Base-by-base conservation (phyloP, 2,329 filamentous ascomycete genomes). In the Epicoccum nigrum region DNA sequence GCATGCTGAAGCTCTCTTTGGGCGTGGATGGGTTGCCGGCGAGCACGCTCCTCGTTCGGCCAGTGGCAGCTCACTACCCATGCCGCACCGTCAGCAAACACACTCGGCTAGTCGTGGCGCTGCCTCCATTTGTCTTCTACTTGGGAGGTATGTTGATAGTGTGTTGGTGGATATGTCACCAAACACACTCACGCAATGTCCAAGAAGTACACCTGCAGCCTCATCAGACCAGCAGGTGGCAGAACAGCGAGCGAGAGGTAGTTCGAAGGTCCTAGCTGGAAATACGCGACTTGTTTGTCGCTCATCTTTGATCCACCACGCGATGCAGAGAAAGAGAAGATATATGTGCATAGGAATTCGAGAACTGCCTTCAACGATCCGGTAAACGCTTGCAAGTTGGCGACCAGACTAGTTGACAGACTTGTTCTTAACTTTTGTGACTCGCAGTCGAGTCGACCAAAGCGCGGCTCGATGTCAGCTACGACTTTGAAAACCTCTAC, bases 231-330 rank as follows among this genome's bases (percentile, higher is more conserved):
- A 2, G 8, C 8, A 4, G 46, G 46, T 1, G 39, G 46, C 4
- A 28, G 15, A 19, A 44, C 46, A 20, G 46, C 46, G 5, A 50
- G 39, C 4, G 33, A 50, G 27, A 50, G 20, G 7, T 37, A 11
- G 6, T 39, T 39, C 19, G 13, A 31, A 12, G 46, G 33, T 16
- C 40, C 31, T 2, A 12, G 13, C 11, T 35, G 27, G 40, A 50
- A 50, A 28, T 50, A 28, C 20, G 39, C 39, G 5, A 50, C 20
- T 15, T 50, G 39, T 7, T 4, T 25, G 4, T 39, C 46, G 2
- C 8, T 1, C 1, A 50, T 19, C 12, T 16, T 21, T 4, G 39
- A 27, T 2, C 46, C 39, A 4, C 39, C 39, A 9, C 33, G 32
- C 8, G 19, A 38, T 2, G 20, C 11, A 19, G 33, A n/a, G n/a